Conservation (phyloP, 225 moss, liverwort and hornwort species). For the Physcomitrellopsis africana region DNA sequence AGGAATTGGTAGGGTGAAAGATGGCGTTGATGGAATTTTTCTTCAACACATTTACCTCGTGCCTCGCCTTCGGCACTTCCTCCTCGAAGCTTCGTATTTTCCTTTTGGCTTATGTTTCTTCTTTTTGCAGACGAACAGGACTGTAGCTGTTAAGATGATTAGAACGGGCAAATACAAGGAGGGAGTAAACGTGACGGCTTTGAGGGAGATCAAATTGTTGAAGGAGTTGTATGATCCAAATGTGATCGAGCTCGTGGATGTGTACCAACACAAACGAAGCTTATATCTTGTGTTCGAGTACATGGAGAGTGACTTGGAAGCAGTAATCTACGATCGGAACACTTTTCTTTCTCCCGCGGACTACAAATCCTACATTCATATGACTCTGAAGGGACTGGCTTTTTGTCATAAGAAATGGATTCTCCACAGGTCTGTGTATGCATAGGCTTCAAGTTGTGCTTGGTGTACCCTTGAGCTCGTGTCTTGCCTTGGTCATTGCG, state of each 20-base stretch:
- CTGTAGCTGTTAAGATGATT: conserved; percentile 98
- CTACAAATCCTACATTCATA: conserved; percentile 94
- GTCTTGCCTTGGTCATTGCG: not conserved
- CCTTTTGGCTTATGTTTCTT: not conserved
- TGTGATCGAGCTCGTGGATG: conserved; percentile 95
- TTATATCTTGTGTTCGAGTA: conserved; percentile 92
- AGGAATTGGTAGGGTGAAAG: not conserved
- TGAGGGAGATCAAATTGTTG: conserved; percentile 96
- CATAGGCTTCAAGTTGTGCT: not conserved
- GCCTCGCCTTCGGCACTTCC: too few species aligned
- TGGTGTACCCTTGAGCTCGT: not conserved
- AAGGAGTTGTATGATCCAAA: conserved; percentile 94
- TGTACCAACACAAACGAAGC: conserved; percentile 93
- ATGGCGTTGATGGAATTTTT: not conserved
- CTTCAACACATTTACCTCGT: not conserved
- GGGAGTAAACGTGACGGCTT: conserved; percentile 95
- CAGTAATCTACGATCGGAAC: conserved; percentile 94
- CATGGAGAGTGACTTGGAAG: conserved; percentile 99
- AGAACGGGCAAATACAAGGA: conserved; percentile 94
- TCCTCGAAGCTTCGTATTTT: not conserved
- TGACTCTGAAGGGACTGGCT: conserved; percentile 94
- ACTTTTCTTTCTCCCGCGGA: conserved; percentile 96
- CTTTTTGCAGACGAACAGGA: conserved; percentile 69
- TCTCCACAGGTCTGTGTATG: conserved; percentile 75
- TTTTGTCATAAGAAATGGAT: conserved; percentile 99